Evolutionary conservation across 2,329 filamentous ascomycete genomes (phyloP).

Genomic region (Neospermospora avenae): DNA sequence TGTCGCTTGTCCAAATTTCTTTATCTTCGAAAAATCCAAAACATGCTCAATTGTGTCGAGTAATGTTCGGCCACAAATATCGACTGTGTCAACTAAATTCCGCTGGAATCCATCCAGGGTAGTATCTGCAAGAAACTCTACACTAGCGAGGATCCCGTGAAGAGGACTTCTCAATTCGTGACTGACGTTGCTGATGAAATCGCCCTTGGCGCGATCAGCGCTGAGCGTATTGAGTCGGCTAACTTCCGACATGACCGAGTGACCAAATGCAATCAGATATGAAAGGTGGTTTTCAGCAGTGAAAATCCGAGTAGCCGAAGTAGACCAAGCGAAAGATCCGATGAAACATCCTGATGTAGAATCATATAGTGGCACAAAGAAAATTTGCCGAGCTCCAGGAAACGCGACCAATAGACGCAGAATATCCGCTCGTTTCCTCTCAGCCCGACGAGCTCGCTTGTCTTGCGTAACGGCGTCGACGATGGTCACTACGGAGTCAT

Average conservation of each 20-base stretch:
- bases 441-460: constrained; percentile 13
- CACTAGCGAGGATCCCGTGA: constrained; percentile 52
- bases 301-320: constrained; percentile 37
- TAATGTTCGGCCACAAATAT: constrained; percentile 36
- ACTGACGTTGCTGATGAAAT: constrained; percentile 55
- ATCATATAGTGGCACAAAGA: constrained; percentile 48
- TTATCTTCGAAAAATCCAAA: constrained; percentile 39
- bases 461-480: constrained; percentile 1
- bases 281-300: constrained; percentile 36
- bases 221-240: constrained; percentile 48
- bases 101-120: constrained; percentile 33
- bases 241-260: constrained; percentile 51
- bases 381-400: constrained; percentile 43
- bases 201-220: constrained; percentile 48
- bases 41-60: constrained; percentile 38
- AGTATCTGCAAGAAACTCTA: constrained; percentile 47
- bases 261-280: constrained; percentile 41
- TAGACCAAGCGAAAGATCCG: constrained; percentile 46
- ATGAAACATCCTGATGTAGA: constrained; percentile 45
- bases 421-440: constrained; percentile 25
- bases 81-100: constrained; percentile 34
- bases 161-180: constrained; percentile 55
- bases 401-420: constrained; percentile 37
- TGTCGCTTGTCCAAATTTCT: constrained; percentile 20
- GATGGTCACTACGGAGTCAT: constrained; percentile 3